phyloP scores from a whole-genome alignment of 2,329 filamentous ascomycete genomes.

The Penicillium expansum region DNA sequence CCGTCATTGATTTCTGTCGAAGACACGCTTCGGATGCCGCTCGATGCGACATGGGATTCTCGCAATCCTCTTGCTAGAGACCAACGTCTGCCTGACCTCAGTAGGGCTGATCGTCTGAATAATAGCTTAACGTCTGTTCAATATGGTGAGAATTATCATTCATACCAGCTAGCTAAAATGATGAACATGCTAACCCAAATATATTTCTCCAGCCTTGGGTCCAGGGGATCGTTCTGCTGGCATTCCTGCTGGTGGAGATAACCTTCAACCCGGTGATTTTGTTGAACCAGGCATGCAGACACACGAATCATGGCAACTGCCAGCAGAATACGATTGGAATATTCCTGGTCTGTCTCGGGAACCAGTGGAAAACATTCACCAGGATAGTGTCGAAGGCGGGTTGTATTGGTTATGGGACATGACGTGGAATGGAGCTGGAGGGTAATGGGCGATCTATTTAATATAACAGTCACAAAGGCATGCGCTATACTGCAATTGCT shows the following conservation, averaged over 20 bases:
- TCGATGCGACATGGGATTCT: conserved; percentile 14
- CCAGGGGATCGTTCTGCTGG: conserved; percentile 9
- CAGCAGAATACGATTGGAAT: conserved; percentile 13
- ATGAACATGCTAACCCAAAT: not conserved
- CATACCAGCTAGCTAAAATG: not conserved
- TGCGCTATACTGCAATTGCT: not conserved
- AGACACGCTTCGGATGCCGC: conserved; percentile 24
- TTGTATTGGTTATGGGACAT: conserved; percentile 34
- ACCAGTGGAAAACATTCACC: not conserved
- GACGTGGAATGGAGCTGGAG: conserved; percentile 22
- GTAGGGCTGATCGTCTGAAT: conserved; percentile 19
- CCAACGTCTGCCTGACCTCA: conserved; percentile 10
- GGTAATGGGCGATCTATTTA: not conserved
- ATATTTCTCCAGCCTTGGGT: conserved; percentile 5
- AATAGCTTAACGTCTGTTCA: conserved; percentile 27
- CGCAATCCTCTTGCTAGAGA: conserved; percentile 1
- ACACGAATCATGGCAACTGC: conserved; percentile 2
- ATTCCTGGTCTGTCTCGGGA: not conserved
- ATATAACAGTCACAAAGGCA: not conserved
- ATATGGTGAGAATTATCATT: conserved; percentile 13
- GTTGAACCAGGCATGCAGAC: not conserved
- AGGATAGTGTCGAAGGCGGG: conserved; percentile 22
- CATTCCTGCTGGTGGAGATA: not conserved
- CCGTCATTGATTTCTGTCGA: conserved; percentile 20
- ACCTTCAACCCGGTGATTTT: not conserved